A percentile compares a stretch with the other conserved stretches of the same genome.
Conservation (phyloP, 352 stramenopile genomes). For the Pseudoperonospora humuli region DNA sequence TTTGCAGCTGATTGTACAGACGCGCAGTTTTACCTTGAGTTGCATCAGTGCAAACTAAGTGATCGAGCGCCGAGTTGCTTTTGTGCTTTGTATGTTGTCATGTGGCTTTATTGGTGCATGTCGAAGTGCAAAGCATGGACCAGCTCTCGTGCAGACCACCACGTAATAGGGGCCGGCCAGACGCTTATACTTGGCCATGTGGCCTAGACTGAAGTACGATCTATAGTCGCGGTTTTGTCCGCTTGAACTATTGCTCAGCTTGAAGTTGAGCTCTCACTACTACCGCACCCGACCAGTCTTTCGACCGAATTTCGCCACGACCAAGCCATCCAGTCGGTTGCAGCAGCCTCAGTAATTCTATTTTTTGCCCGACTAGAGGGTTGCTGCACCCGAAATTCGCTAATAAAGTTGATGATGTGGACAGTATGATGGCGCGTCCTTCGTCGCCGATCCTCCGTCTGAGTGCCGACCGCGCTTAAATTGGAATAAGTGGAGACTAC, state of each 20-base stretch:
- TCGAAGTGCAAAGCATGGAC: no score
- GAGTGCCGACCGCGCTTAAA: neutral
- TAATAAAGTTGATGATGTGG: no score
- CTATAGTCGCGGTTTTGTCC: slow-evolving; percentile 6
- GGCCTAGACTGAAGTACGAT: neutral
- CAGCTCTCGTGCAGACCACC: no score
- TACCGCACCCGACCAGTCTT: neutral
- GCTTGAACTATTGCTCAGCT: slow-evolving; percentile 12
- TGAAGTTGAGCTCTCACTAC: slow-evolving; percentile 2
- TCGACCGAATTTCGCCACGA: neutral
- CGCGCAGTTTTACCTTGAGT: slow-evolving; percentile 8
- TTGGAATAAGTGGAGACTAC: neutral
- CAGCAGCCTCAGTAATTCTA: neutral
- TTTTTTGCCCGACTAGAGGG: neutral
- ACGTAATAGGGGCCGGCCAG: no score
- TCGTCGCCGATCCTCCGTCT: no score
- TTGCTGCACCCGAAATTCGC: no score
- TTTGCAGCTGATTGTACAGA: slow-evolving; percentile 9
- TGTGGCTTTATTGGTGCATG: no score
- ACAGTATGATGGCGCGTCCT: neutral
- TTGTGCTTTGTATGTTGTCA: neutral
- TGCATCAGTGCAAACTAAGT: no score
- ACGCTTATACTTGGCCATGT: no score
- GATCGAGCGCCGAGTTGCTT: neutral
- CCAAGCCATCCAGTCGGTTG: neutral